These are phyloP conservation scores for Fusarium fujikuroi DNA, from an alignment of 2,329 filamentous ascomycete genomes.

Conservation along the genomic window DNA sequence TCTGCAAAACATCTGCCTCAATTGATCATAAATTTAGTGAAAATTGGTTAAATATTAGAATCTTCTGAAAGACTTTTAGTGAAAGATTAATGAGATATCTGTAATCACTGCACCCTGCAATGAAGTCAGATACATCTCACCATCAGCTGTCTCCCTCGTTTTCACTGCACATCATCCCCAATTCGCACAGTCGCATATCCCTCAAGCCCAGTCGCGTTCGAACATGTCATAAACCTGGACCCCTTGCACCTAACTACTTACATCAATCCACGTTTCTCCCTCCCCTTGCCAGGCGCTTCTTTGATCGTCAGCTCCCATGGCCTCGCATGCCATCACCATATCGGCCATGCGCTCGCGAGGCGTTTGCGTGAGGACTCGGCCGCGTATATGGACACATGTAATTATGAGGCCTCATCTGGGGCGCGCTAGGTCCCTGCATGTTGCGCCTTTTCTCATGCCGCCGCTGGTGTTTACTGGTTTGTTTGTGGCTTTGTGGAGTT, in stretches of 20 bases:
- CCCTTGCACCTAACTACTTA: constrained; percentile 29
- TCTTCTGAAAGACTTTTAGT: accelerated
- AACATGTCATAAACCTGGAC: constrained; percentile 45
- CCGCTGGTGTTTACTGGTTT: constrained; percentile 75
- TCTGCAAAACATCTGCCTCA: not conserved
- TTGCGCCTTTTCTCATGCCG: constrained; percentile 64
- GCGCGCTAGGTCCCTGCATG: constrained; percentile 44
- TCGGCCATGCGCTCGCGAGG: constrained; percentile 33
- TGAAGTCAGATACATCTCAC: not conserved
- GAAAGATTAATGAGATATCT: not conserved
- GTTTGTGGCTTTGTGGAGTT: constrained; percentile 71
- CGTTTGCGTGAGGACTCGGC: constrained; percentile 8
- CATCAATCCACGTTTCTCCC: constrained; percentile 26
- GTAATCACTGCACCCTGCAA: not conserved
- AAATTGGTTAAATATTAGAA: not conserved
- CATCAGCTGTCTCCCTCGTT: not conserved
- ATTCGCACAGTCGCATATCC: constrained; percentile 32
- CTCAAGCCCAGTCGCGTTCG: constrained; percentile 43
- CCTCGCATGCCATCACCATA: constrained; percentile 39
- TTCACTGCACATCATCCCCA: constrained; percentile 30
- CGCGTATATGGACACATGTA: constrained; percentile 23
- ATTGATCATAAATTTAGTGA: not conserved
- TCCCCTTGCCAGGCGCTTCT: constrained; percentile 27
- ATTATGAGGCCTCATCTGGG: constrained; percentile 18
- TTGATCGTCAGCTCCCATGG: constrained; percentile 31